phyloP scores from a whole-genome alignment of 768 basidiomycete genomes.

The Lactifluus piperatus region DNA sequence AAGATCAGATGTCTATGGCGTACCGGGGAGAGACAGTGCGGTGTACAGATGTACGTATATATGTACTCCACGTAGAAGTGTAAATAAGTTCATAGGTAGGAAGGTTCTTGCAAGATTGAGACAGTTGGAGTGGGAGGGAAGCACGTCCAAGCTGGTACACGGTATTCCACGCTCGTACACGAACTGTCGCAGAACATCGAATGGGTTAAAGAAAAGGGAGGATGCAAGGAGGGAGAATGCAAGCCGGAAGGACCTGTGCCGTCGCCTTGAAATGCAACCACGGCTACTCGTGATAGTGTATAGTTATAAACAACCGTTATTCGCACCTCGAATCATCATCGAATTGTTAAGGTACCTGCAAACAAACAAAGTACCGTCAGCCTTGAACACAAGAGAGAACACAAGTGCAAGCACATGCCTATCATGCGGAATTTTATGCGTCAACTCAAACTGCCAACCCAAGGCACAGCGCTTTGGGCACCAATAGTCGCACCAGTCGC shows the following conservation, averaged over 20 bases:
- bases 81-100: constrained; percentile 10
- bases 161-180: constrained; percentile 5
- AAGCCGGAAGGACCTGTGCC: not conserved
- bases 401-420: not conserved
- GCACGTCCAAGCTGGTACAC: not conserved
- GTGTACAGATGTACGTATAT: not conserved
- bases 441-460: constrained; percentile 15
- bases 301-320: constrained; percentile 11
- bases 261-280: not conserved
- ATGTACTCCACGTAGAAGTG: constrained; percentile 5
- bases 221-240: not conserved
- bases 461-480: constrained; percentile 12
- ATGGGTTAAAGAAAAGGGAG: not conserved
- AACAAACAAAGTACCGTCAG: not conserved
- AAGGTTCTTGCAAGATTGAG: constrained; percentile 9
- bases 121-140: not conserved
- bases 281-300: constrained; percentile 3
- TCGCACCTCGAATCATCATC: not conserved
- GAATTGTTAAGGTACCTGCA: not conserved
- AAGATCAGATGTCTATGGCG: constrained; percentile 9
- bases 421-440: not conserved
- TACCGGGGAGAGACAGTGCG: not conserved
- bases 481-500: constrained; percentile 1
- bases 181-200: not conserved
- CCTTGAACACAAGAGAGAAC: not conserved